Evolutionary conservation across 257 asterid genomes (phyloP), one percentile per base, ranked within the genome.

Genomic region (Gynochthodes officinalis): DNA sequence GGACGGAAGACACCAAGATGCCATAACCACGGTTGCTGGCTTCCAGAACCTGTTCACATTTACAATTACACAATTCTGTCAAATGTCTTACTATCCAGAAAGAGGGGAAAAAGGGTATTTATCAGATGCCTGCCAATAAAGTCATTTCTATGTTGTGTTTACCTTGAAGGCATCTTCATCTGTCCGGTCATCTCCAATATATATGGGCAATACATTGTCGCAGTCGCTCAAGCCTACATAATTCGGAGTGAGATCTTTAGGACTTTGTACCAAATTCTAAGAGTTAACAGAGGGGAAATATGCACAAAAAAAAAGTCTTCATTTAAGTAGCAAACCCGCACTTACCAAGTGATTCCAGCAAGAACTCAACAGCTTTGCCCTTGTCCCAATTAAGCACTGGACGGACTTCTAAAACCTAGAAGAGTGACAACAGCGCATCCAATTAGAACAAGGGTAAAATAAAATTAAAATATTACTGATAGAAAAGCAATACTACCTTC

Each of bases 161-260:
- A 88, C 98, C 98, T 90, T 93, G 73, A 93, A 93, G 78, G 98
- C 98, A 72, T 93, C 98, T 83, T 93, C 98, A 67, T 93, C 98
- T 1, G 98, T 93, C 35, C 98, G 92, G 81, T 93, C 98, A 81
- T 93, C 98, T 75, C 98, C 98, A 70, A 90, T 82, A 59, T 93
- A 93, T 80, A 93, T 89, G 37, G 98, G 98, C 64, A 93, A 84
- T 68, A 90, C 92, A 67, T 89, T 90, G 15, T 86, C 90, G 18
- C 84, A 78, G 74, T 89, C 71, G 79, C 71, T 88, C 76, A 93
- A 80, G 46, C 98, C 98, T 93, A 67, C 71, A 78, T 50, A 64
- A 66, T 58, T 35, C 18, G 27, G 3, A 40, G 46, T n/a, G 23
- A 49, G 57, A 64, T 6, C 15, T 59, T 37, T 27, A 39, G 13